Evolutionary conservation across 1,284 basidiomycete genomes (phyloP).

Genomic region (Cutaneotrichosporon cyanovorans): DNA sequence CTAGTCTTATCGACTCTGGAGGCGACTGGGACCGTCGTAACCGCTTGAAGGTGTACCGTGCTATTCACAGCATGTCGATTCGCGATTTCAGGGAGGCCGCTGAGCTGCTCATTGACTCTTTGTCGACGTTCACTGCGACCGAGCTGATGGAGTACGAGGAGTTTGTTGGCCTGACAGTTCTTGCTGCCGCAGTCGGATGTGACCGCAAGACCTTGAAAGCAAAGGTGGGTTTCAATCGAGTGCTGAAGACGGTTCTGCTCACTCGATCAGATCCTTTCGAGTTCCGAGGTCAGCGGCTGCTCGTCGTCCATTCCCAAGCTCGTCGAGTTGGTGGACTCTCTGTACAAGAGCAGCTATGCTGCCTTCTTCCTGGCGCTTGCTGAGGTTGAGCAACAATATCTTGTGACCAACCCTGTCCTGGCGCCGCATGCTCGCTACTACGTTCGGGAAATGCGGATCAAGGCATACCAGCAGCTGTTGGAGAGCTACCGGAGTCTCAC

Average conservation of each 20-base stretch:
- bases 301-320: constrained; percentile 49
- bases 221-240: constrained; percentile 54
- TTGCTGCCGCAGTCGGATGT: constrained; percentile 69
- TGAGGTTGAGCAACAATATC: constrained; percentile 76
- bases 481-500: constrained; percentile 88
- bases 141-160: constrained; percentile 86
- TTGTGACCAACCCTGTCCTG: constrained; percentile 78
- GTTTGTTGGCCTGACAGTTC: constrained; percentile 79
- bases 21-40: constrained; percentile 98
- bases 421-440: constrained; percentile 84
- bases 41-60: constrained; percentile 90
- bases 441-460: constrained; percentile 92
- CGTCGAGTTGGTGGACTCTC: constrained; percentile 49
- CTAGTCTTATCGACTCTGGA: constrained; percentile 83
- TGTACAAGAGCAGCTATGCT: constrained; percentile 91
- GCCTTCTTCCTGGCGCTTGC: constrained; percentile 88
- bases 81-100: constrained; percentile 65
- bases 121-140: constrained; percentile 89
- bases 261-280: constrained; percentile 48
- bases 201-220: constrained; percentile 85
- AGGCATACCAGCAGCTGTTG: constrained; percentile 84
- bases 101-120: constrained; percentile 75
- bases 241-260: too few relatives aligned
- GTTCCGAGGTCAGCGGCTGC: constrained; percentile 51
- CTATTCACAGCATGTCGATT: constrained; percentile 75